Evolutionary conservation across 2,329 filamentous ascomycete genomes (phyloP).

Genomic region (Hypoxylon sp.): DNA sequence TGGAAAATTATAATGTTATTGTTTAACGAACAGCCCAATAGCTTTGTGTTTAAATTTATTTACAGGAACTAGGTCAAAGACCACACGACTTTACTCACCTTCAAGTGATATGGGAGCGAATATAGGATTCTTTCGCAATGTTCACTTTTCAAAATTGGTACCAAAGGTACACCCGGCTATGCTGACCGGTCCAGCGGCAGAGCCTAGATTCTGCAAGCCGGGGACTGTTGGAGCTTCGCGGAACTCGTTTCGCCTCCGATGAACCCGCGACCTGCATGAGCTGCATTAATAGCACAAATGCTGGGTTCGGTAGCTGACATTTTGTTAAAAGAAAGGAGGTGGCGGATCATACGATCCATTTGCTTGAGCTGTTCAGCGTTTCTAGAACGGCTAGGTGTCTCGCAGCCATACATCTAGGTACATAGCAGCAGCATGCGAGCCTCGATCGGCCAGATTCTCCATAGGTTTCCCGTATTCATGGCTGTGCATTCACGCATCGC

Average conservation of each 20-base stretch:
- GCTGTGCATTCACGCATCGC: conserved; percentile 9
- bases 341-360: conserved; percentile 14
- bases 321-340: conserved; percentile 16
- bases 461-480: conserved; percentile 11
- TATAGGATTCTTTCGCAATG: conserved; percentile 14
- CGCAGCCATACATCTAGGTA: background rate
- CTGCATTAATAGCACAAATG: conserved; percentile 30
- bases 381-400: conserved; percentile 20
- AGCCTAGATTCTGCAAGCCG: conserved; percentile 3
- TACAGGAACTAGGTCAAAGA: background rate
- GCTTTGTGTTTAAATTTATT: conserved; percentile 15
- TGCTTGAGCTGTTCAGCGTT: conserved; percentile 7
- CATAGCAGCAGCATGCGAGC: conserved; percentile 1
- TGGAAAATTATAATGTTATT: background rate
- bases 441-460: conserved; percentile 4
- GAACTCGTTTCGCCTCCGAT: conserved; percentile 11
- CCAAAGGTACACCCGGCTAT: background rate
- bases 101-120: background rate
- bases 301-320: conserved; percentile 17
- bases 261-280: conserved; percentile 29
- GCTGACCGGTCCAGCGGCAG: conserved; percentile 29
- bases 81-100: conserved; percentile 8
- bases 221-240: conserved; percentile 7
- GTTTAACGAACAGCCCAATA: conserved; percentile 1
- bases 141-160: background rate